Base-by-base conservation (phyloP, 2,329 filamentous ascomycete species). In the Botrytis fabae region DNA sequence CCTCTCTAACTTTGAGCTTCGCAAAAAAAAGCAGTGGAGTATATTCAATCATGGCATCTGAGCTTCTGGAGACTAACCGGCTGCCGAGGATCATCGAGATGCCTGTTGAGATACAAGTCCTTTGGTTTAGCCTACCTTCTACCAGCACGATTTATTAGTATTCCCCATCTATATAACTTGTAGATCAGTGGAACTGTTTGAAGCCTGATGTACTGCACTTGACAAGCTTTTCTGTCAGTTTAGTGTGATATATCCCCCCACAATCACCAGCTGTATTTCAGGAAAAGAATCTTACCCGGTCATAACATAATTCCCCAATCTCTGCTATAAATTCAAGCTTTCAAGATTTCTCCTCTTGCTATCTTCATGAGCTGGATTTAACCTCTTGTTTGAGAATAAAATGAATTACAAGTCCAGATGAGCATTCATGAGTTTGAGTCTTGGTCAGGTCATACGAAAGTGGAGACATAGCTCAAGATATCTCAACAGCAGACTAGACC, bases 381-480 rank as follows among this genome's bases (percentile, higher is more conserved):
- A 51, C 14, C 2, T 25, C n/a, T 12, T 16, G 48, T n/a, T 51
- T 51, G 12, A 51, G 25, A n/a, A 51, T 16, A 51, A 4, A 51
- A n/a, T 51, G 25, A 16, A 7, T 16, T n/a, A 0, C 12, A 51
- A n/a, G 48, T 51, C 25, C n/a, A 51, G 5, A 51, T 16, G 5
- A n/a, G 14, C 5, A 1, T 51, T 12, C 12, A 51, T 51, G 7
- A 51, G 5, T 7, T 16, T 51, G 7, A 51, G 5, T 7, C 16
- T n/a, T 51, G 25, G 7, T 51, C 4, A 51, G 16, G 25, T 5
- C 12, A 51, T n/a, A 0, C 5, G 0, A n/a, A n/a, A 51, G 12
- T 51, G 0, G 8, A 51, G 0, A 51, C 4, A 6, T 2, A 14
- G 25, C 25, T 51, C 4, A 14, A n/a, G 0, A 2, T 1, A n/a